Base-by-base conservation (phyloP, 2,329 filamentous ascomycete genomes). In the Ascochyta pisi region DNA sequence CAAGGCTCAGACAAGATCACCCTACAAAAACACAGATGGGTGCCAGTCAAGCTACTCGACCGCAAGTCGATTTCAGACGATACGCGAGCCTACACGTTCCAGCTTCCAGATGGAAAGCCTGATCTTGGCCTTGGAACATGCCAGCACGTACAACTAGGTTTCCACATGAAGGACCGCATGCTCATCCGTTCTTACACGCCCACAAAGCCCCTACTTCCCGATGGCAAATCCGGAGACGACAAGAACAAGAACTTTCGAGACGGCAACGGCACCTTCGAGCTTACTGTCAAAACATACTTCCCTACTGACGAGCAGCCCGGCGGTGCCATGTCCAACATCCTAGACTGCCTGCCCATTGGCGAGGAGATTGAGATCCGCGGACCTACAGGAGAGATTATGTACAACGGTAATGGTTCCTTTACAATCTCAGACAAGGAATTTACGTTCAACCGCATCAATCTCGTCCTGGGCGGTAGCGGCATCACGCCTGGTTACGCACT, bases 401-500 rank as follows among this genome's bases (percentile, higher is more conserved):
- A 85, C 66, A 67, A 75, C 3, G 81, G 80, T 3, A 63, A 79
- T 44, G 80, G 82, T 3, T 59, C 66, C 1, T 84, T 85, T 67
- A 60, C 62, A 23, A 78, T 84, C 48, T 76, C 79, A 16, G 73
- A 73, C 26, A 73, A 78, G 26, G 61, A 77, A 23, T 68, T 69
- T 23, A 69, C 58, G 3, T 84, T 84, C 62, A 68, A 70, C 19
- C 76, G 74, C 12, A 75, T 84, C 19, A 78, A 76, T 0, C 76
- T 84, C 8, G 75, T 84, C 1, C 74, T 84, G 0, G 82, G 82
- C 0, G 81, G 82, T 0, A 79, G 77, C 0, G 82, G 82, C 0
- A 76, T 84, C 12, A 84, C 82, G 0, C 81, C 82, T 0, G 82
- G 81, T 0, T 85, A 82, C 60, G 75, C 81, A 3, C 72, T 84